Evolutionary conservation across 2,329 filamentous ascomycete genomes (phyloP).

Genomic region (Fusarium sp.): DNA sequence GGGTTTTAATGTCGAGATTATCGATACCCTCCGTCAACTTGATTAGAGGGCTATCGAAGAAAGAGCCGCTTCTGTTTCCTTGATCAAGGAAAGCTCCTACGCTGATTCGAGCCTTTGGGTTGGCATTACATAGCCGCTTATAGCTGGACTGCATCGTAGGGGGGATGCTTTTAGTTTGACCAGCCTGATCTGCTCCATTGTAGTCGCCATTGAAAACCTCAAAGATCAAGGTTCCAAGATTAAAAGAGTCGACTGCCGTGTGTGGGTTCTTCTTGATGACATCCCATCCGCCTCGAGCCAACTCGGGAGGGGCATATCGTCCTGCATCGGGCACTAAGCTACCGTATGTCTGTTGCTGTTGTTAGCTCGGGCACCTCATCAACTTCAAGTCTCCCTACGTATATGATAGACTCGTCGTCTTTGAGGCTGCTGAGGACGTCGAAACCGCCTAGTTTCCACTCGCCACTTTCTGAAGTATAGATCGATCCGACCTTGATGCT

Average conservation of each 20-base stretch:
- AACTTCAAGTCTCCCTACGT: constrained; percentile 63
- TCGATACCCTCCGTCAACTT: constrained; percentile 94
- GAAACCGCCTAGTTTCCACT: constrained; percentile 97
- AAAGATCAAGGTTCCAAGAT: constrained; percentile 85
- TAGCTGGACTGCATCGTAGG: constrained; percentile 92
- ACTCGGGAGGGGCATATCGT: constrained; percentile 88
- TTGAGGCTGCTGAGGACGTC: constrained; percentile 96
- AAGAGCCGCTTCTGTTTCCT: constrained; percentile 83
- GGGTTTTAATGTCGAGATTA: constrained; percentile 88
- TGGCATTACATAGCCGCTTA: constrained; percentile 88
- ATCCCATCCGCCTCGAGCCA: constrained; percentile 92
- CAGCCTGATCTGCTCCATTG: constrained; percentile 81
- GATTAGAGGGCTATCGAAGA: constrained; percentile 94
- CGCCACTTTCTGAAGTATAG: constrained; percentile 94
- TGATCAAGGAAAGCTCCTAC: constrained; percentile 91
- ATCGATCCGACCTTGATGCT: constrained; percentile 87
- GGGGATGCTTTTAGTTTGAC: constrained; percentile 88
- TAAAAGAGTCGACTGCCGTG: constrained; percentile 88
- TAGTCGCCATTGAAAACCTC: constrained; percentile 95
- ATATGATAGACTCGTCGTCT: constrained; percentile 94
- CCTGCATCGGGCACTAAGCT: constrained; percentile 88
- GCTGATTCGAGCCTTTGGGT: constrained; percentile 89
- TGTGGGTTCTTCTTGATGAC: constrained; percentile 86
- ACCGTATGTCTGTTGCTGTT: constrained; percentile 78
- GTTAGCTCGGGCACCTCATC: constrained; percentile 20